phyloP scores from a whole-genome alignment of 352 stramenopile genomes.

The Globisporangium heterothallicum region DNA sequence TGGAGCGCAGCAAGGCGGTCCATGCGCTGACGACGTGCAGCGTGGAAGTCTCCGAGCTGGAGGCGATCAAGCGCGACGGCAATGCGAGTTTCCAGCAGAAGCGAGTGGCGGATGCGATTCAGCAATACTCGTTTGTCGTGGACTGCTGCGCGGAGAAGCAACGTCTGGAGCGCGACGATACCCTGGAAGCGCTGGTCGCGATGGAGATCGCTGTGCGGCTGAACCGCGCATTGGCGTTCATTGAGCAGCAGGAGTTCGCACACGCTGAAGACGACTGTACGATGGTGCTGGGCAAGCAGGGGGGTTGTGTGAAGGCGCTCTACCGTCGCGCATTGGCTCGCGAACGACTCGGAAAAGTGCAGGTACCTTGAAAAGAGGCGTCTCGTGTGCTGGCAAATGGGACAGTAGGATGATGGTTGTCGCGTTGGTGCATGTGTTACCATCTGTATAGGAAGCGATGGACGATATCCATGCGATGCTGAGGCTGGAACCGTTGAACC shows the following conservation, averaged over 20 bases:
- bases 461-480: conserved; percentile 23
- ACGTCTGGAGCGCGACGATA: neutral
- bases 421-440: neutral
- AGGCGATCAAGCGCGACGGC: conserved; percentile 49
- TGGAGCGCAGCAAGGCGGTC: conserved; percentile 16
- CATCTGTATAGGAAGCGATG: conserved; percentile 23
- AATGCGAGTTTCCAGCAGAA: conserved; percentile 54
- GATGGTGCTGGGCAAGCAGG: conserved; percentile 56
- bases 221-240: conserved; percentile 56
- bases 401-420: no score
- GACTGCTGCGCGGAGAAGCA: conserved; percentile 7
- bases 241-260: conserved; percentile 22
- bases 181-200: conserved; percentile 6
- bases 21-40: conserved; percentile 4
- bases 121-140: conserved; percentile 41
- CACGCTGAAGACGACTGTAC: conserved; percentile 68
- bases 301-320: conserved; percentile 82
- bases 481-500: conserved; percentile 36
- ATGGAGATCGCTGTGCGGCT: conserved; percentile 51
- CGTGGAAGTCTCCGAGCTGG: conserved; percentile 21
- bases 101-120: conserved; percentile 34
- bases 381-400: no score
- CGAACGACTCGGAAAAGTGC: conserved; percentile 58
- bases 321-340: conserved; percentile 82
- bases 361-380: conserved; percentile 16